A percentile compares a stretch with the other conserved stretches of the same genome.
Conservation (phyloP, 208 protist species). For the Leishmania lainsoni region DNA sequence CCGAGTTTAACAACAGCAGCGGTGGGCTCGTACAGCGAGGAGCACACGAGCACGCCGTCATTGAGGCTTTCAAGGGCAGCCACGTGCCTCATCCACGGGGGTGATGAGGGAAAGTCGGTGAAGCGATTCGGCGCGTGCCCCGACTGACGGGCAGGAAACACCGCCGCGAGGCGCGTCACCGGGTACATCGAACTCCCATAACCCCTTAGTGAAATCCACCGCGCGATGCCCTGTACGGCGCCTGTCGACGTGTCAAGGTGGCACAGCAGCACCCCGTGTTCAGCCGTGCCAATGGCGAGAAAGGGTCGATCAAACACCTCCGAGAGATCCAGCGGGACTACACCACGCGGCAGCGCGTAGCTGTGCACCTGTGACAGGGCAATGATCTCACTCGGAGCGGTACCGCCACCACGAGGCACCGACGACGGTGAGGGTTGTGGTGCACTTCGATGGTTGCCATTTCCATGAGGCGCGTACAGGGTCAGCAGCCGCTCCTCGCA, state of each 20-base stretch:
- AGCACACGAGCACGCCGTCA: conserved; percentile 51
- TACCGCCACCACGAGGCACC: background rate
- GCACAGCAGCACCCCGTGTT: conserved; percentile 71
- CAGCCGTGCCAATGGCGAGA: conserved; percentile 68
- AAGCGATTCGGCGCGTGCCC: background rate
- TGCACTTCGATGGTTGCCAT: background rate
- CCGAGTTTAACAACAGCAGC: conserved; percentile 41
- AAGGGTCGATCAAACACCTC: conserved; percentile 56
- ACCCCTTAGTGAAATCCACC: conserved; percentile 40
- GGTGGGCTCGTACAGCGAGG: conserved; percentile 50
- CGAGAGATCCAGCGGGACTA: conserved; percentile 73
- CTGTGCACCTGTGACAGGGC: conserved; percentile 11
- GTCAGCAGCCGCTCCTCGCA: conserved; percentile 79
- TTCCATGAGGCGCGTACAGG: conserved; percentile 32
- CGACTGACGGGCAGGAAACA: conserved; percentile 37
- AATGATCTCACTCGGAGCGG: background rate
- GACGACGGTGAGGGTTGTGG: background rate
- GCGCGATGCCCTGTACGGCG: conserved; percentile 35
- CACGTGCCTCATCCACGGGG: conserved; percentile 26
- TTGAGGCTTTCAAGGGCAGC: conserved; percentile 28
- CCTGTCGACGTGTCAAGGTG: conserved; percentile 31
- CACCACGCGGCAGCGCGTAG: conserved; percentile 52
- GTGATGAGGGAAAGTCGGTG: background rate
- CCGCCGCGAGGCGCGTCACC: conserved; percentile 43
- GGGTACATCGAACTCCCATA: conserved; percentile 56